Conservation (phyloP, 805 yeast genomes). For the Kluyveromyces dobzhanskii region DNA sequence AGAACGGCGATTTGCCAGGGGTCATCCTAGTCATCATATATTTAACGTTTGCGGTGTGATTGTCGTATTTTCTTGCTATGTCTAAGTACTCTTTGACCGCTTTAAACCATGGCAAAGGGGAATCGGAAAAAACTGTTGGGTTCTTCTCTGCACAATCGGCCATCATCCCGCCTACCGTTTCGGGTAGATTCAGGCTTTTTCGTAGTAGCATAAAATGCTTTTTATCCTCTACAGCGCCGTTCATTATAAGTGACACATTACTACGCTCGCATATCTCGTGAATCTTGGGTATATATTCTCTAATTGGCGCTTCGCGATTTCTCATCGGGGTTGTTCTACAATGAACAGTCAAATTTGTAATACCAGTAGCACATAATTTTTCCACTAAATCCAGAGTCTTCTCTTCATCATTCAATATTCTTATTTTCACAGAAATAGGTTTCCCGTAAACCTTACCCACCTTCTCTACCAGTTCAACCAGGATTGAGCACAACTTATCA, state of each 20-base stretch:
- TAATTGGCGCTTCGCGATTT: slow-evolving; percentile 71
- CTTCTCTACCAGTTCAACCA: slow-evolving; percentile 58
- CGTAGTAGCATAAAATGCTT: slow-evolving; percentile 47
- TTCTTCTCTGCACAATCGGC: slow-evolving; percentile 86
- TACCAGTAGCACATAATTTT: slow-evolving; percentile 65
- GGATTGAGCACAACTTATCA: slow-evolving; percentile 62
- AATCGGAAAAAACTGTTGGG: slow-evolving; percentile 60
- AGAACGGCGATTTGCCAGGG: slow-evolving; percentile 63
- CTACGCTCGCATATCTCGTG: slow-evolving; percentile 50
- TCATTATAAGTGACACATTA: slow-evolving; percentile 66
- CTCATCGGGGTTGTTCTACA: slow-evolving; percentile 89
- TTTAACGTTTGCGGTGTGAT: slow-evolving; percentile 67
- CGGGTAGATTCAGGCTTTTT: slow-evolving; percentile 36
- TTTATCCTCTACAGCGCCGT: slow-evolving; percentile 62
- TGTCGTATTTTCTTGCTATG: slow-evolving; percentile 48
- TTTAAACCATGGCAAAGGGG: slow-evolving; percentile 44
- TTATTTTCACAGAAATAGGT: slow-evolving; percentile 85
- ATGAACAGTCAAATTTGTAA: slow-evolving; percentile 78
- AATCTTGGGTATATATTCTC: slow-evolving; percentile 58
- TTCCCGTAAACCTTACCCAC: slow-evolving; percentile 72
- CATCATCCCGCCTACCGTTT: slow-evolving; percentile 82
- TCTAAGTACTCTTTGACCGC: slow-evolving; percentile 48
- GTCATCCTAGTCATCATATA: slow-evolving; percentile 70
- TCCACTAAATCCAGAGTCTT: slow-evolving; percentile 53
- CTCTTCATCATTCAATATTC: slow-evolving; percentile 59